phyloP scores from a whole-genome alignment of 2,329 filamentous ascomycete genomes.

The Colletotrichum cuscutae region DNA sequence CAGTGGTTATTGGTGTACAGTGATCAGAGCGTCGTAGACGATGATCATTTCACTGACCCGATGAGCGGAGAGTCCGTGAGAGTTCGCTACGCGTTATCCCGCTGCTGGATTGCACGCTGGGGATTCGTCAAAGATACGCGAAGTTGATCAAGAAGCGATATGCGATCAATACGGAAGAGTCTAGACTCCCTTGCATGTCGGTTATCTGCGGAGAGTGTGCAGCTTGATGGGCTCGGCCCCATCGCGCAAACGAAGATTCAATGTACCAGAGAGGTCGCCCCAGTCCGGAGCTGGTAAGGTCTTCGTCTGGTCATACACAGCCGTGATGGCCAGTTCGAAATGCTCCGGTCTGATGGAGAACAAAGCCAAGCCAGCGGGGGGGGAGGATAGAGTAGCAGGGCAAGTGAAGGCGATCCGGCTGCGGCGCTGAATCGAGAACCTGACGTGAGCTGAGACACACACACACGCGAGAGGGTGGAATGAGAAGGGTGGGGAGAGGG shows the following conservation, averaged over 20 bases:
- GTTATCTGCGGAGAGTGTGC: too few relatives aligned
- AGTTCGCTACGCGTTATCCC: not conserved
- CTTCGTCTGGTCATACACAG: not conserved
- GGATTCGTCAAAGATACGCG: not conserved
- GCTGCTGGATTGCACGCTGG: not conserved
- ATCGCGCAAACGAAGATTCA: not conserved
- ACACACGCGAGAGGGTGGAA: conserved; percentile 15
- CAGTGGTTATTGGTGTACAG: not conserved
- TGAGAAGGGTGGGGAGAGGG: not conserved
- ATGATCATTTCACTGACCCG: not conserved
- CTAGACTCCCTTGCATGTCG: not conserved
- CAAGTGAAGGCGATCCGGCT: conserved; percentile 7
- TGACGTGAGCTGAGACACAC: conserved; percentile 31
- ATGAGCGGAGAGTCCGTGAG: not conserved
- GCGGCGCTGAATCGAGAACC: conserved; percentile 13
- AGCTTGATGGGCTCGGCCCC: not conserved
- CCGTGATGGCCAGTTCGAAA: not conserved
- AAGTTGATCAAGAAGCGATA: not conserved
- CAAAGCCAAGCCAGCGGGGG: not conserved
- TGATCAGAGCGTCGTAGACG: not conserved
- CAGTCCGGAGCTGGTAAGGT: not conserved
- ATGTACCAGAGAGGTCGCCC: not conserved
- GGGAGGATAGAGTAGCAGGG: not conserved
- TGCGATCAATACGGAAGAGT: not conserved
- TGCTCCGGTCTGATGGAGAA: not conserved